A percentile compares a stretch with the other conserved stretches of the same genome.
Conservation (phyloP, 2,329 filamentous ascomycete genomes). For the Neophaeococcomyces aloes region DNA sequence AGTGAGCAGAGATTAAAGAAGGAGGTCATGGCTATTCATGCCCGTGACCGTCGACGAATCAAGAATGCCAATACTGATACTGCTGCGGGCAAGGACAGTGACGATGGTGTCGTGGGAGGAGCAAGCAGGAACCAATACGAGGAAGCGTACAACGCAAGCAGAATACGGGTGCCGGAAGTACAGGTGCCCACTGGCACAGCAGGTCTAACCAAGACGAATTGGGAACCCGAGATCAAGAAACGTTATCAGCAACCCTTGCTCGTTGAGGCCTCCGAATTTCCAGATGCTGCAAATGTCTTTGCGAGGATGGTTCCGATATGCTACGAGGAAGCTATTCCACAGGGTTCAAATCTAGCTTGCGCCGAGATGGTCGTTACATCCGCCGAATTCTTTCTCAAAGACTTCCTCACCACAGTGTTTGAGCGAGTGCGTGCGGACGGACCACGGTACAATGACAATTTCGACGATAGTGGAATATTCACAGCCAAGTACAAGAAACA, state of each 20-base stretch:
- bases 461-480: slow-evolving; percentile 55
- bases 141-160: slow-evolving; percentile 36
- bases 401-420: slow-evolving; percentile 46
- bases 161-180: slow-evolving; percentile 47
- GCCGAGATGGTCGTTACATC: slow-evolving; percentile 52
- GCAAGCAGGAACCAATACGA: slow-evolving; percentile 26
- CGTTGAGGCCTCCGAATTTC: slow-evolving; percentile 53
- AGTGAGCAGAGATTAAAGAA: slow-evolving; percentile 53
- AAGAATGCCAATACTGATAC: slow-evolving; percentile 30
- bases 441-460: slow-evolving; percentile 35
- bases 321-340: slow-evolving; percentile 52
- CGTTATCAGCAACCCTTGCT: slow-evolving; percentile 53
- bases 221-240: slow-evolving; percentile 56
- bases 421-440: slow-evolving; percentile 47
- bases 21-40: slow-evolving; percentile 53
- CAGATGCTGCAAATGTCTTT: slow-evolving; percentile 46
- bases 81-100: slow-evolving; percentile 9
- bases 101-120: slow-evolving; percentile 12
- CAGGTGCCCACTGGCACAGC: slow-evolving; percentile 47
- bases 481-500: slow-evolving; percentile 68
- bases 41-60: slow-evolving; percentile 49
- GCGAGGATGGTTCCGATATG: slow-evolving; percentile 54
- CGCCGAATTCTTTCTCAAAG: slow-evolving; percentile 53
- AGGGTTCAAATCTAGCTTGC: slow-evolving; percentile 42
- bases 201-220: slow-evolving; percentile 67